These are phyloP conservation scores for Penicillium brevicompactum DNA, from an alignment of 2,329 filamentous ascomycete genomes.

Conservation along the genomic window DNA sequence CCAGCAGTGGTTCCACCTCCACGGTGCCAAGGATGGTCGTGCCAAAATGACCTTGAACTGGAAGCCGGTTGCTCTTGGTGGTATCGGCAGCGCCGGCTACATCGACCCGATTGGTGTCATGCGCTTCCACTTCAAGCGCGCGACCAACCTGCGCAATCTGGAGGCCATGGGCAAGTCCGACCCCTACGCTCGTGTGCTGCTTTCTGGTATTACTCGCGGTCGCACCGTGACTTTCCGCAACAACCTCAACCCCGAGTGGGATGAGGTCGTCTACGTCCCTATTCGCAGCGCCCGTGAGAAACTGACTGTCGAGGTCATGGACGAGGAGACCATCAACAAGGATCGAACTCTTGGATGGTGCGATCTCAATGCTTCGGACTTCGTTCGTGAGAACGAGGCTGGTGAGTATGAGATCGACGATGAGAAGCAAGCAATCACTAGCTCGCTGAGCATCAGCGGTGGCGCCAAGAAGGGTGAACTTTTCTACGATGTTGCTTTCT, in stretches of 20 bases:
- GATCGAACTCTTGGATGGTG: constrained; percentile 84
- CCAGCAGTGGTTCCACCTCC: constrained; percentile 92
- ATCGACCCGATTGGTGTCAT: constrained; percentile 92
- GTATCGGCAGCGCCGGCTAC: constrained; percentile 81
- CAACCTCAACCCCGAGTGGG: constrained; percentile 92
- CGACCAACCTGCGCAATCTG: constrained; percentile 81
- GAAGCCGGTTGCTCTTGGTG: constrained; percentile 89
- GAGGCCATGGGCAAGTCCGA: constrained; percentile 97
- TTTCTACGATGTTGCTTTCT: constrained; percentile 84
- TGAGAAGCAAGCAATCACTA: constrained; percentile 67
- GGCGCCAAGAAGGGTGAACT: constrained; percentile 76
- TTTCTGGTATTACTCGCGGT: constrained; percentile 87
- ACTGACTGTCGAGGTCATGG: constrained; percentile 91
- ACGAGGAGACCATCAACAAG: constrained; percentile 87
- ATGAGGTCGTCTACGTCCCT: constrained; percentile 92
- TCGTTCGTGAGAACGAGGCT: constrained; percentile 72
- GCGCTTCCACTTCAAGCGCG: constrained; percentile 87
- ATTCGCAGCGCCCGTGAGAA: constrained; percentile 83
- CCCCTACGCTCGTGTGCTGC: constrained; percentile 83
- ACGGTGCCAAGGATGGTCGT: constrained; percentile 77
- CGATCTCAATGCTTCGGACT: constrained; percentile 77
- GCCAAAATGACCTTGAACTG: constrained; percentile 91
- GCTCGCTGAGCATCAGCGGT: constrained; percentile 71
- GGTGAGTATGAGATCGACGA: constrained; percentile 83
- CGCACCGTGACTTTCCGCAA: constrained; percentile 95